Conservation (phyloP, 371 early-diverging fungal species). For the Syncephalastrum racemosum region DNA sequence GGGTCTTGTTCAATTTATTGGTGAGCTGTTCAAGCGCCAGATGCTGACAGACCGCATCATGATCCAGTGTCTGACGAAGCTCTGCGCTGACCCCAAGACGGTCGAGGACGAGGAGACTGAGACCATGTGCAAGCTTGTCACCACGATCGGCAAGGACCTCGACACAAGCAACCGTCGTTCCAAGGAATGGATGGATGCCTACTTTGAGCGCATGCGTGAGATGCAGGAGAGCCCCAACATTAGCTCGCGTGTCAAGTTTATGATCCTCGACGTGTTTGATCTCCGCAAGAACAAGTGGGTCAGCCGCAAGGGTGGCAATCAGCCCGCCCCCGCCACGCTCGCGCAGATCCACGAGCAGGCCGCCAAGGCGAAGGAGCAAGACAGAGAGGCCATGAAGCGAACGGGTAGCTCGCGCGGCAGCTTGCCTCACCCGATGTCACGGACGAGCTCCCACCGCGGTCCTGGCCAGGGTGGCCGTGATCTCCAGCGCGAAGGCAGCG, state of each 20-base stretch:
- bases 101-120: conserved; percentile 96
- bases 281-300: conserved; percentile 84
- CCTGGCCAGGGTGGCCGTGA: conserved; percentile 36
- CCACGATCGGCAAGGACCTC: conserved; percentile 79
- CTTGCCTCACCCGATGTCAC: conserved; percentile 55
- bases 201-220: conserved; percentile 76
- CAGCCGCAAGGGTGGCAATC: conserved; percentile 51
- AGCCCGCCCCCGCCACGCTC: conserved; percentile 82
- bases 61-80: conserved; percentile 78
- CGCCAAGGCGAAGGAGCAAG: conserved; percentile 64
- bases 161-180: conserved; percentile 34
- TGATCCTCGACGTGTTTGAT: conserved; percentile 91
- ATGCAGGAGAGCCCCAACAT: conserved; percentile 63
- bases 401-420: conserved; percentile 64
- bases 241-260: conserved; percentile 87
- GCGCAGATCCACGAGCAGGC: conserved; percentile 85
- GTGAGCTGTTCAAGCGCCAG: conserved; percentile 88
- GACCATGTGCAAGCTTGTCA: conserved; percentile 86
- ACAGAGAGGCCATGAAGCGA: conserved; percentile 66
- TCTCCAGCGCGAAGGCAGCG: conserved; percentile 46
- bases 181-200: conserved; percentile 70
- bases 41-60: conserved; percentile 93
- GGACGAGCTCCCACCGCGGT: conserved; percentile 54
- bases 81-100: conserved; percentile 68
- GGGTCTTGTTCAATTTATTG: conserved; percentile 92